A percentile compares a stretch with the other conserved stretches of the same genome.
These are phyloP conservation scores for Sparassis latifolia DNA, from an alignment of 1,284 basidiomycete species.

Conservation along the genomic window DNA sequence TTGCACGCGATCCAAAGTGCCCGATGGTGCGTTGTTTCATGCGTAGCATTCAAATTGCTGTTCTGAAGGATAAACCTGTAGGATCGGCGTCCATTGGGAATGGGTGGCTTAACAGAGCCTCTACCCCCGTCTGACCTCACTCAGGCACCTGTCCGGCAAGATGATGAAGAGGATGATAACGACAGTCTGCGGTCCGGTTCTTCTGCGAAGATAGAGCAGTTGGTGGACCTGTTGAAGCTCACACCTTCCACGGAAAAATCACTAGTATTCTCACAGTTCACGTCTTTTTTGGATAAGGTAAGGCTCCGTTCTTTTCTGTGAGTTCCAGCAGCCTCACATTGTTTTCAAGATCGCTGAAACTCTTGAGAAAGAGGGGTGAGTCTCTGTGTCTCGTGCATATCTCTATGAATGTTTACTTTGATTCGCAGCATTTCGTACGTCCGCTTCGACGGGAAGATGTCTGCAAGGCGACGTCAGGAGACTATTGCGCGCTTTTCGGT, in stretches of 20 bases:
- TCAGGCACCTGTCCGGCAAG: constrained; percentile 41
- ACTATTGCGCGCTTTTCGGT: constrained; percentile 69
- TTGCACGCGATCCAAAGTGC: constrained; percentile 64
- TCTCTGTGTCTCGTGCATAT: background rate
- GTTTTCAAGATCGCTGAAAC: constrained; percentile 57
- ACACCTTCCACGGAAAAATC: constrained; percentile 71
- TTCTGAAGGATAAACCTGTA: constrained; percentile 14
- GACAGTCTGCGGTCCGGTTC: constrained; percentile 41
- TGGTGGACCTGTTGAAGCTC: constrained; percentile 64
- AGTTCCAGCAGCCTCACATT: background rate
- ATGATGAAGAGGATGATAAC: constrained; percentile 38
- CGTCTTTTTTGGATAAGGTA: constrained; percentile 76
- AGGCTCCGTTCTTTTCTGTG: background rate
- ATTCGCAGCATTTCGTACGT: constrained; percentile 61
- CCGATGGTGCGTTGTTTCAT: constrained; percentile 55
- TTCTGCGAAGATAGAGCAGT: constrained; percentile 80
- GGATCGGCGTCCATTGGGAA: constrained; percentile 66
- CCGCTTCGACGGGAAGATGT: constrained; percentile 81
- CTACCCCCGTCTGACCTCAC: constrained; percentile 61
- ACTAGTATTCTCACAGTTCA: constrained; percentile 83
- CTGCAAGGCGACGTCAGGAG: constrained; percentile 70
- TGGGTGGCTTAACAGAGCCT: constrained; percentile 62
- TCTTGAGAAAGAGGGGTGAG: constrained; percentile 58
- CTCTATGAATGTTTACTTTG: constrained; percentile 2
- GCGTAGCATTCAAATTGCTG: background rate